Base-by-base conservation (phyloP, 1,139 yeast genomes). In the Sugiyamaella grinbergsii region DNA sequence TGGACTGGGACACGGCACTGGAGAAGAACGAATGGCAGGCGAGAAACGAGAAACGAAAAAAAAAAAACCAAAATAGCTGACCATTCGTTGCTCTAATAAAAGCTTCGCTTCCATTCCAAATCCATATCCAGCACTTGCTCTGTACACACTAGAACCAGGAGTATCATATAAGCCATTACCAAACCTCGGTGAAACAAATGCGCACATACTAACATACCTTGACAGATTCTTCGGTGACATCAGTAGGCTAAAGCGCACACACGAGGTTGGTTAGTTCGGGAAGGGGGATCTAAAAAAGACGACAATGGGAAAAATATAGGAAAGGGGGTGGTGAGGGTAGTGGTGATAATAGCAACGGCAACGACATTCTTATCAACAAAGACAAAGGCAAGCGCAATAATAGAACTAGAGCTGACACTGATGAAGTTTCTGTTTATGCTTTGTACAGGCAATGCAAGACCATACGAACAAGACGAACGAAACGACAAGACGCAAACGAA, bases 141-240 rank as follows among this genome's bases (percentile, higher is more conserved):
- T 32, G 46, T 42, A 42, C 46, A 42, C 39, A 32, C 46, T 31
- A 29, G 42, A 20, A 29, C 37, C 26, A 32, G 42, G 37, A 32
- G 39, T 20, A 36, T 19, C 46, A 39, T 36, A 39, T 29, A 32
- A 26, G 36, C 38, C 52, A 39, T 24, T 49, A 49, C 52, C 52
- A 49, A 49, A 49, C 52, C 52, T 49, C 52, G 42, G 33, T 22
- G 36, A 26, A 32, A 29, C n/a, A 23, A 23, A 18, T 28, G 26
- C 24, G 36, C 29, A 24, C 41, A 36, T 3, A 18, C 24, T 33
- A 57, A 65, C 70, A 59, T 66, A 67, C 71, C 66, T 62, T 64
- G 31, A 67, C 67, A 52, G 68, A 64, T 33, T 54, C 46, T 53
- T 66, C 69, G 53, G 69, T 60, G 45, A 67, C 68, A 58, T 67